A percentile compares a stretch with the other conserved stretches of the same genome.
These are phyloP conservation scores for Lactarius sanguifluus DNA, from an alignment of 768 basidiomycete genomes.

Conservation along the genomic window DNA sequence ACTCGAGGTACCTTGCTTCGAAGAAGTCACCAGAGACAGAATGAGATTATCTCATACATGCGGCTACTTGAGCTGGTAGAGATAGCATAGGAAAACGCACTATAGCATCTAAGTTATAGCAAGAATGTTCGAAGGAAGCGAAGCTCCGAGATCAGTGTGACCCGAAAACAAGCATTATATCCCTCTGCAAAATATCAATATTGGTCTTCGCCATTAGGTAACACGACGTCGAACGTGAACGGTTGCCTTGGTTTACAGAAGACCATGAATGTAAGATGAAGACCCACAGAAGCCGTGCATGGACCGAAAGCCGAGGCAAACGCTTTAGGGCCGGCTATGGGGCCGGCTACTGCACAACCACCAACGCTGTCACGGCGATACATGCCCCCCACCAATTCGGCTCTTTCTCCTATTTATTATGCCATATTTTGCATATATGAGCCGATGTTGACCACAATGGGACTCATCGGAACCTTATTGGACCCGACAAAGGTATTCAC, in stretches of 20 bases:
- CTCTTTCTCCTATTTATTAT: conserved; percentile 73
- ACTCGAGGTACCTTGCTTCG: conserved; percentile 38
- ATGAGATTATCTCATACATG: not conserved
- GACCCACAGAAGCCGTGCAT: conserved; percentile 27
- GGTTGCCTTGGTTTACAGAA: conserved; percentile 69
- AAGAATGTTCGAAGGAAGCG: conserved; percentile 48
- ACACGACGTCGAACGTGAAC: conserved; percentile 44
- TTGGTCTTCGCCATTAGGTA: conserved; percentile 82
- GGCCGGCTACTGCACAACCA: not conserved
- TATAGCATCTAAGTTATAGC: not conserved
- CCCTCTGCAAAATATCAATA: conserved; percentile 50
- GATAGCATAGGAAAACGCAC: conserved; percentile 4
- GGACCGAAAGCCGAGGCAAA: conserved; percentile 4
- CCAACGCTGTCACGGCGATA: not conserved
- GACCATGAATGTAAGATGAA: conserved; percentile 55
- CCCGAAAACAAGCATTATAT: conserved; percentile 64
- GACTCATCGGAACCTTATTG: conserved; percentile 63
- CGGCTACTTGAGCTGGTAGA: not conserved
- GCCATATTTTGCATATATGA: conserved; percentile 73
- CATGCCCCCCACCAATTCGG: conserved; percentile 51
- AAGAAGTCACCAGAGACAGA: conserved; percentile 19
- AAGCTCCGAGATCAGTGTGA: conserved; percentile 40
- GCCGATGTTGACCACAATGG: conserved; percentile 61
- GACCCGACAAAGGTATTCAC: conserved; percentile 62
- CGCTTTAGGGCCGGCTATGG: conserved; percentile 33